These are phyloP conservation scores for Yamadazyma mexicana DNA, from an alignment of 1,139 yeast species.

Conservation along the genomic window DNA sequence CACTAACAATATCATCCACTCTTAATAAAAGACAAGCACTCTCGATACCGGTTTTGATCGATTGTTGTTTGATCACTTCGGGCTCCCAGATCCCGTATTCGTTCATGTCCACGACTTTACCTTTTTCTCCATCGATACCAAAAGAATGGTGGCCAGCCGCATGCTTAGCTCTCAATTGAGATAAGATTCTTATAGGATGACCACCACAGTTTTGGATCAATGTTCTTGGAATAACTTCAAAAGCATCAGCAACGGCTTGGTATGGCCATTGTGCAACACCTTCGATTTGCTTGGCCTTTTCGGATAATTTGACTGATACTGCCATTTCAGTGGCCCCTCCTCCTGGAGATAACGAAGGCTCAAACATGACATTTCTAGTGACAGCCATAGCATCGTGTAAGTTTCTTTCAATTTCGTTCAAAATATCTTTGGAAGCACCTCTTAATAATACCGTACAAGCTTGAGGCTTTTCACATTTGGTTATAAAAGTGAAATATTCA, in stretches of 20 bases:
- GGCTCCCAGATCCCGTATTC: conserved; percentile 99
- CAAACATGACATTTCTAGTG: conserved; percentile 90
- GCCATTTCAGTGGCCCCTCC: conserved; percentile 99
- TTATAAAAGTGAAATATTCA: conserved; percentile 88
- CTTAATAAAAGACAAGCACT: conserved; percentile 92
- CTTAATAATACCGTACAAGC: conserved; percentile 93
- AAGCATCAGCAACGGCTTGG: conserved; percentile 97
- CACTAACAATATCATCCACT: conserved; percentile 97
- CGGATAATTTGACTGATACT: conserved; percentile 82
- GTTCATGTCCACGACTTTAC: conserved; percentile 93
- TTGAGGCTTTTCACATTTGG: conserved; percentile 78
- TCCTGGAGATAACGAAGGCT: conserved; percentile 95
- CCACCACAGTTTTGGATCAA: conserved; percentile 97
- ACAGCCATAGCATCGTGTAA: conserved; percentile 99
- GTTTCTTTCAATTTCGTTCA: conserved; percentile 95
- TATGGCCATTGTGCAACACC: conserved; percentile 99
- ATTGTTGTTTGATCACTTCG: conserved; percentile 94
- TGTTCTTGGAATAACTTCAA: conserved; percentile 89
- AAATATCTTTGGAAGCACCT: conserved; percentile 96
- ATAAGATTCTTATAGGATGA: conserved; percentile 83
- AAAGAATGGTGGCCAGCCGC: conserved; percentile 82
- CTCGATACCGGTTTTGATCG: conserved; percentile 95
- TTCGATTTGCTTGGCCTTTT: conserved; percentile 87
- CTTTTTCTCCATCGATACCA: conserved; percentile 95
- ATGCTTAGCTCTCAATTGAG: conserved; percentile 94